These are phyloP conservation scores for Lasiosphaeriaceae sp. DNA, from an alignment of 495 filamentous ascomycete species.

Conservation along the genomic window DNA sequence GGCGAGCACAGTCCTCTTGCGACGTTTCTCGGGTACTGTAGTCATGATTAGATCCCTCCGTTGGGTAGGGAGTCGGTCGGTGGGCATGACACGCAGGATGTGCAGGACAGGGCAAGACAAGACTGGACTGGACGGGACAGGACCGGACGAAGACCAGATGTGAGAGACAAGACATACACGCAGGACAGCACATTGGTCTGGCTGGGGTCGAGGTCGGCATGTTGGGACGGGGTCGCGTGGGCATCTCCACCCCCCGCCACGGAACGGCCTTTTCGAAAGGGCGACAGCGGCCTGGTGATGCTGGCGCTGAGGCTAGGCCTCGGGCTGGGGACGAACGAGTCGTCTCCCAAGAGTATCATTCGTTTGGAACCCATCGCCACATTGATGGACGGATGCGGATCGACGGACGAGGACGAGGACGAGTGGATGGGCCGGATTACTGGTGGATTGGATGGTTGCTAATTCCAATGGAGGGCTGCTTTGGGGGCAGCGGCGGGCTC, in stretches of 20 bases:
- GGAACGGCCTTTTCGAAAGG: constrained; percentile 10
- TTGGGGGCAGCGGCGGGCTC: no score
- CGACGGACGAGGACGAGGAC: background rate
- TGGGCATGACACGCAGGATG: background rate
- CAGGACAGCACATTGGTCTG: constrained; percentile 22
- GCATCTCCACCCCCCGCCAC: background rate
- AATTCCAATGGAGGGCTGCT: no score
- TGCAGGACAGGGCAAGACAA: background rate
- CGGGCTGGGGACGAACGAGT: constrained; percentile 13
- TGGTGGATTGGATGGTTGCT: background rate
- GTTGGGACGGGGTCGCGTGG: constrained; percentile 7
- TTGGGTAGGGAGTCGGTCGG: no score
- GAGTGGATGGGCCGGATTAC: background rate
- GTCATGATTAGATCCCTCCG: constrained; percentile 21
- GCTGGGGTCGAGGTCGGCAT: constrained; percentile 3
- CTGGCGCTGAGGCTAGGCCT: background rate
- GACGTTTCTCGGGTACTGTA: constrained; percentile 38
- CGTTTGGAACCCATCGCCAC: constrained; percentile 29
- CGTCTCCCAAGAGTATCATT: constrained; percentile 28
- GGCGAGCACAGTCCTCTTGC: constrained; percentile 41
- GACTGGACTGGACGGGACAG: no score
- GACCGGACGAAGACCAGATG: background rate
- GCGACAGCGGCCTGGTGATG: constrained; percentile 5
- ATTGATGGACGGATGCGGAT: background rate
- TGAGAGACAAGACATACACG: constrained; percentile 25